Percentiles rank a stretch among this genome's conserved stretches.
Evolutionary conservation across 2,329 filamentous ascomycete species (phyloP).

Genomic region (Pseudogymnoascus sp.): DNA sequence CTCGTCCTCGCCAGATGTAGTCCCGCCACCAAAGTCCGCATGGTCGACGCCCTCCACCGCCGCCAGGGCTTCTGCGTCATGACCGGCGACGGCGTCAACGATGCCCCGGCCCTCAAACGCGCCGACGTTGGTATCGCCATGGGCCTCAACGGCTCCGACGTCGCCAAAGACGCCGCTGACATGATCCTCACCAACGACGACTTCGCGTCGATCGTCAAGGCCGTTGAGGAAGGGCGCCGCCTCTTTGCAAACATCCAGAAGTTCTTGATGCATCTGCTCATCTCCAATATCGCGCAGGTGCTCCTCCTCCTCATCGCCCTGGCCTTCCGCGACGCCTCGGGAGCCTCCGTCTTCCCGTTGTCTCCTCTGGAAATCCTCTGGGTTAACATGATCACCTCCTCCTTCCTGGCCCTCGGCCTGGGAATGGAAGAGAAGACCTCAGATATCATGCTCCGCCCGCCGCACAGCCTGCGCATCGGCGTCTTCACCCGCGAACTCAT

Average conservation of each 20-base stretch:
- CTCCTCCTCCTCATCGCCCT: conserved; percentile 60
- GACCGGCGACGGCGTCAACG: conserved; percentile 70
- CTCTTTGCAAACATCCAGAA: conserved; percentile 70
- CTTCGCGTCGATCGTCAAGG: conserved; percentile 72
- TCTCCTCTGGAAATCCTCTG: conserved; percentile 67
- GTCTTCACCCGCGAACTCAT: conserved; percentile 59
- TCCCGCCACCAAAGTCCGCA: conserved; percentile 64
- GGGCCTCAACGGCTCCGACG: conserved; percentile 62
- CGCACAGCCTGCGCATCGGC: conserved; percentile 50
- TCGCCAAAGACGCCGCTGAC: conserved; percentile 74
- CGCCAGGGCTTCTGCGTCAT: conserved; percentile 62
- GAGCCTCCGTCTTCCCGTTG: conserved; percentile 59
- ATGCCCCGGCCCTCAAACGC: conserved; percentile 63
- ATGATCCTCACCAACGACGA: conserved; percentile 87
- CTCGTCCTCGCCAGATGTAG: conserved; percentile 63
- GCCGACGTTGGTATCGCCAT: conserved; percentile 71
- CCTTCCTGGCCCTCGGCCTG: conserved; percentile 62
- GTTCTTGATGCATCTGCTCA: conserved; percentile 58
- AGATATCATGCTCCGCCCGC: conserved; percentile 59
- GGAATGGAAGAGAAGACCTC: conserved; percentile 62
- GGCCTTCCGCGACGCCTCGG: conserved; percentile 53
- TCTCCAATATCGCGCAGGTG: conserved; percentile 64
- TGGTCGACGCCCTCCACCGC: conserved; percentile 66
- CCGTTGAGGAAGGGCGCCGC: conserved; percentile 60
- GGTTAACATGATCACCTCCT: conserved; percentile 69